These are phyloP conservation scores for Pythium guiyangense DNA, from an alignment of 352 stramenopile species.

Conservation along the genomic window DNA sequence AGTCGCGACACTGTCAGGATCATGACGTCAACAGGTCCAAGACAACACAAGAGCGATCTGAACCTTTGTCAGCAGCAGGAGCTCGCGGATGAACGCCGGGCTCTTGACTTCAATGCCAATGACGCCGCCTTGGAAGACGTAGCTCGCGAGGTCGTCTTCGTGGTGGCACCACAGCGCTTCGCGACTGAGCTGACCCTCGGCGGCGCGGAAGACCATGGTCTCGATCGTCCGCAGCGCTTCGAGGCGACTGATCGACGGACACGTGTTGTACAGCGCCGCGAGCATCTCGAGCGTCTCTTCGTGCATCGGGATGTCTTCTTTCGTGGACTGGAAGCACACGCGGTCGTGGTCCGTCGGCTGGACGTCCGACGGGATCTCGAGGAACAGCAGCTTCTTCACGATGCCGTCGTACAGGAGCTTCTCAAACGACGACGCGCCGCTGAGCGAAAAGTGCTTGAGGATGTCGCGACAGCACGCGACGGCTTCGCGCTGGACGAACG, in stretches of 20 bases:
- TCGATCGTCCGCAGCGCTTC: slow-evolving; percentile 75
- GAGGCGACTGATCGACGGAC: slow-evolving; percentile 52
- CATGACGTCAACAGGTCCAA: not conserved
- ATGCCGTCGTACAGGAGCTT: slow-evolving; percentile 77
- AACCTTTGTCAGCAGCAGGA: slow-evolving; percentile 65
- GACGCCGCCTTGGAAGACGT: slow-evolving; percentile 54
- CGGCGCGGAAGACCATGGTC: slow-evolving; percentile 70
- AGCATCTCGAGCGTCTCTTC: slow-evolving; percentile 63
- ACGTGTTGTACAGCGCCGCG: slow-evolving; percentile 51
- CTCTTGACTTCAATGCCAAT: slow-evolving; percentile 63
- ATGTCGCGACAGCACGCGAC: slow-evolving; percentile 71
- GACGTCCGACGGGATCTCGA: slow-evolving; percentile 79
- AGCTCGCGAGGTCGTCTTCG: slow-evolving; percentile 45
- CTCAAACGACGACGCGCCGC: slow-evolving; percentile 61
- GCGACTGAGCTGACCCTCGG: slow-evolving; percentile 70
- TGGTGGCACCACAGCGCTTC: slow-evolving; percentile 64
- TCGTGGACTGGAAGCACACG: slow-evolving; percentile 79
- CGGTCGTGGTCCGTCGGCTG: slow-evolving; percentile 82
- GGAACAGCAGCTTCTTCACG: slow-evolving; percentile 79
- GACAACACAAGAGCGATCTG: not conserved
- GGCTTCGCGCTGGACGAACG: slow-evolving; percentile 66
- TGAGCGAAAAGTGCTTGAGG: slow-evolving; percentile 61
- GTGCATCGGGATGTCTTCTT: slow-evolving; percentile 80
- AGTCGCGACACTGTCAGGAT: not conserved
- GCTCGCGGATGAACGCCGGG: slow-evolving; percentile 44